Base-by-base conservation (phyloP, 2,329 filamentous ascomycete species). In the Claviceps spartinae region DNA sequence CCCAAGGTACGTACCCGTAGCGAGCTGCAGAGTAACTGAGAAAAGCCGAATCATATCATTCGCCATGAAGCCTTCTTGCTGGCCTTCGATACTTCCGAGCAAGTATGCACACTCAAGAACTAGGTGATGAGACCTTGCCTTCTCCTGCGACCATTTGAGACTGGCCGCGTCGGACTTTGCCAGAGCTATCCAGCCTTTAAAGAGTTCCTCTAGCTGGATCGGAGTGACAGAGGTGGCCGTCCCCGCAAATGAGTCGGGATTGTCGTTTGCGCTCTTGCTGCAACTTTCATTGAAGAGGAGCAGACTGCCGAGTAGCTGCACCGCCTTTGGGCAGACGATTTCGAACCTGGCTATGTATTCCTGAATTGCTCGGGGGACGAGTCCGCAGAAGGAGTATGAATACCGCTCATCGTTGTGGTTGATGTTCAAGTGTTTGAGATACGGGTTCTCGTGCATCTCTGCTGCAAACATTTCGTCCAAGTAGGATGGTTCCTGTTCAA, bases 271-370 rank as follows among this genome's bases (percentile, higher is more conserved):
- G 26, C 26, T 4, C 8, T 30, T 1, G 42, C 42, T 26, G 30
- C 6, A 3, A 5, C 14, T 26, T 34, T 45, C 20, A n/a, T 11
- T 8, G 20, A 58, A 60, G 4, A 34, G 43, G 16, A 63, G 30
- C 22, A 60, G 18, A 42, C 52, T 56, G 11, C 51, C 44, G 18
- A 63, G 3, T 2, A 58, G 48, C 16, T 47, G 43, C 8, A 59
- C 13, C 24, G 61, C 55, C 5, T 55, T 49, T 14, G 45, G 42
- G 8, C 50, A 20, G 14, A 60, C 24, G 1, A 37, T 3, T 8
- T 51, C 22, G 16, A 64, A 47, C 5, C 62, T 55, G 7, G 34
- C 36, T 1, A 48, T 7, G 52, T 62, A 57, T 43, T 62, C 56
- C 11, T 24, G 22, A 13, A 47, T 16, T 1, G 50, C 51, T 6